phyloP scores from a whole-genome alignment of 768 basidiomycete genomes.

The Serpula lacrymans region DNA sequence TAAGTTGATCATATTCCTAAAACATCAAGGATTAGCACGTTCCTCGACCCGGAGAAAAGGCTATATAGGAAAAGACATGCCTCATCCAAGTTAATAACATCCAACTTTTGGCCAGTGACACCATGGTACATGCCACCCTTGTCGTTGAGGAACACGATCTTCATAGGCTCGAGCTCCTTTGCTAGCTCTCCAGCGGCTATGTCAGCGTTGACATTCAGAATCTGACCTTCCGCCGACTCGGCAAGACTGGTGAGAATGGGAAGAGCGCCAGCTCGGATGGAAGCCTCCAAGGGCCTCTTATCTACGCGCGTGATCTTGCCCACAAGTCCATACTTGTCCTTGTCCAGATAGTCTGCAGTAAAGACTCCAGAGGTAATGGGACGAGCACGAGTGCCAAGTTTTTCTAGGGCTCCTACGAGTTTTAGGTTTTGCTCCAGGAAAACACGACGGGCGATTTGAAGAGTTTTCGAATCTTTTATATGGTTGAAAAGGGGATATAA shows the following conservation, averaged over 20 bases:
- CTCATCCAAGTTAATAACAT: slow-evolving; percentile 97
- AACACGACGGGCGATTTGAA: slow-evolving; percentile 90
- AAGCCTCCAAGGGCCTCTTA: slow-evolving; percentile 94
- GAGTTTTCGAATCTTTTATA: slow-evolving; percentile 80
- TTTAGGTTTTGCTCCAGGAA: slow-evolving; percentile 98
- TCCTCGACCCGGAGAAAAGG: not conserved
- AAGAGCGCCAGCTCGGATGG: slow-evolving; percentile 92
- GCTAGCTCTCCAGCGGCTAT: slow-evolving; percentile 97
- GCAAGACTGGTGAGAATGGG: slow-evolving; percentile 95
- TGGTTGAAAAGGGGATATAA: not conserved
- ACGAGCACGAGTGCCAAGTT: slow-evolving; percentile 92
- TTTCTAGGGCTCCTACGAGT: slow-evolving; percentile 89
- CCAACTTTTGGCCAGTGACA: slow-evolving; percentile 92
- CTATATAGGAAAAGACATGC: slow-evolving; percentile 32
- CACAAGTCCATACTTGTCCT: slow-evolving; percentile 91
- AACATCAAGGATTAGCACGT: not conserved
- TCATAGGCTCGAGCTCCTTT: slow-evolving; percentile 96
- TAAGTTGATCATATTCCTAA: slow-evolving; percentile 91
- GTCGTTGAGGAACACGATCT: slow-evolving; percentile 98
- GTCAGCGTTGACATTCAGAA: slow-evolving; percentile 98
- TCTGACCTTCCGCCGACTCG: slow-evolving; percentile 94
- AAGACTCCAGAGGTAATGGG: slow-evolving; percentile 99
- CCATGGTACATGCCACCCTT: slow-evolving; percentile 99
- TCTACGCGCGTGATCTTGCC: slow-evolving; percentile 94
- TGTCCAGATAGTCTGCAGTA: slow-evolving; percentile 94